These are phyloP conservation scores for Capsicum rhomboideum DNA, from an alignment of 257 asterid genomes.

Conservation along the genomic window DNA sequence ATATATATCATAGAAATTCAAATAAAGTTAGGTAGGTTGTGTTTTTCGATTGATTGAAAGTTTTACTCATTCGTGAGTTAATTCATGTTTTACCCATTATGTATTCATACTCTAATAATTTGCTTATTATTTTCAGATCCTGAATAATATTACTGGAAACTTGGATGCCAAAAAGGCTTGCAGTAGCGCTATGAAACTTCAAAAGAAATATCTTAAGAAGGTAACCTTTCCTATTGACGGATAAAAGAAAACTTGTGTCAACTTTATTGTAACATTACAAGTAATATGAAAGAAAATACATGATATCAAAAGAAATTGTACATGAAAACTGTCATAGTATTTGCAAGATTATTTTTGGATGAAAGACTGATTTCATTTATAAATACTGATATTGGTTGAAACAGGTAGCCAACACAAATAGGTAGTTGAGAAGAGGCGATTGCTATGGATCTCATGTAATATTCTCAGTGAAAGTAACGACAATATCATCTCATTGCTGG, in stretches of 20 bases:
- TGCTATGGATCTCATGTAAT: background rate
- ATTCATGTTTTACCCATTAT: background rate
- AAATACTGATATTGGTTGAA: background rate
- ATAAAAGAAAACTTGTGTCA: background rate
- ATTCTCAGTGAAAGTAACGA: background rate
- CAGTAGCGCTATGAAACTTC: slow-evolving; percentile 68
- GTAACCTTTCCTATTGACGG: slow-evolving; percentile 14
- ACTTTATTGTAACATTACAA: background rate
- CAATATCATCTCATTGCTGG: background rate
- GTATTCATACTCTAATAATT: background rate
- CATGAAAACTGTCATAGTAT: too few relatives aligned
- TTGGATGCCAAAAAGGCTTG: slow-evolving; percentile 81
- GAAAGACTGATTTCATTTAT: background rate
- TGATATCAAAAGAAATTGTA: background rate
- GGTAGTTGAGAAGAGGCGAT: background rate
- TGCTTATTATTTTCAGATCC: slow-evolving; percentile 32
- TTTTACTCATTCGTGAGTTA: background rate
- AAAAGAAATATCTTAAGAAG: slow-evolving; percentile 75
- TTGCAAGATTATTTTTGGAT: background rate
- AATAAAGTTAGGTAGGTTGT: background rate
- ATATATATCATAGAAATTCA: background rate
- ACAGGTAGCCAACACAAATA: background rate
- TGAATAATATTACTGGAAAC: too few relatives aligned
- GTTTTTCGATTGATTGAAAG: background rate
- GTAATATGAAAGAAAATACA: background rate